A percentile compares a stretch with the other conserved stretches of the same genome.
These are phyloP conservation scores for Ramularia endophylla DNA, from an alignment of 2,329 filamentous ascomycete species.

Conservation along the genomic window DNA sequence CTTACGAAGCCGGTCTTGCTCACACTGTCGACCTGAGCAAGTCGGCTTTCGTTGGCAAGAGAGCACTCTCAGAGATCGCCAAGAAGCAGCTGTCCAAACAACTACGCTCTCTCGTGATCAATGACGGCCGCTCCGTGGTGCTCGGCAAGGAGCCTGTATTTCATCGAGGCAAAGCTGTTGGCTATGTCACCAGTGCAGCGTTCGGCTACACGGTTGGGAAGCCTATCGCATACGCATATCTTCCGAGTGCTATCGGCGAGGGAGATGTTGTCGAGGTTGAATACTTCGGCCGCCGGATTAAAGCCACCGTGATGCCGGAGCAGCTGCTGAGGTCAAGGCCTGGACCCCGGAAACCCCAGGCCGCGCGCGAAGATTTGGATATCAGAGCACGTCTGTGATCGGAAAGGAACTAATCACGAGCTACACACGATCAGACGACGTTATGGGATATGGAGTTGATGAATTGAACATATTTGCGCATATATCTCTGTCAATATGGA, in stretches of 20 bases:
- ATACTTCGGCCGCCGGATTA: constrained; percentile 53
- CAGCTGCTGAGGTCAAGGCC: not conserved
- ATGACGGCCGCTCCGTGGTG: constrained; percentile 53
- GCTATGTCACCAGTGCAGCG: constrained; percentile 56
- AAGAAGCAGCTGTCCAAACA: constrained; percentile 31
- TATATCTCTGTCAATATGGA: too few species aligned
- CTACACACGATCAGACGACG: too few species aligned
- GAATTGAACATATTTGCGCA: not conserved
- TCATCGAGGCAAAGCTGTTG: constrained; percentile 40
- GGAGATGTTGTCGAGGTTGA: constrained; percentile 53
- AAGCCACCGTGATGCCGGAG: constrained; percentile 43
- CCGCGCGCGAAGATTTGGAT: not conserved
- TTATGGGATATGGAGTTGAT: not conserved
- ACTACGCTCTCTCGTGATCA: constrained; percentile 48
- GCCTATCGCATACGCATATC: constrained; percentile 55
- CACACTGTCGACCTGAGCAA: constrained; percentile 47
- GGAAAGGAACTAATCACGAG: not conserved
- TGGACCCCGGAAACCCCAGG: not conserved
- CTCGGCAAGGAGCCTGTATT: constrained; percentile 60
- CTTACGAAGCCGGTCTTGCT: constrained; percentile 53
- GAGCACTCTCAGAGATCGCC: constrained; percentile 41
- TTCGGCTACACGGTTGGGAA: constrained; percentile 56
- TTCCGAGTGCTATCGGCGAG: constrained; percentile 44
- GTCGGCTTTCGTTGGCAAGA: constrained; percentile 47
- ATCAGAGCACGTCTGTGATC: constrained; percentile 9